These are phyloP conservation scores for Cladophialophora yegresii DNA, from an alignment of 2,329 filamentous ascomycete species.

Conservation along the genomic window DNA sequence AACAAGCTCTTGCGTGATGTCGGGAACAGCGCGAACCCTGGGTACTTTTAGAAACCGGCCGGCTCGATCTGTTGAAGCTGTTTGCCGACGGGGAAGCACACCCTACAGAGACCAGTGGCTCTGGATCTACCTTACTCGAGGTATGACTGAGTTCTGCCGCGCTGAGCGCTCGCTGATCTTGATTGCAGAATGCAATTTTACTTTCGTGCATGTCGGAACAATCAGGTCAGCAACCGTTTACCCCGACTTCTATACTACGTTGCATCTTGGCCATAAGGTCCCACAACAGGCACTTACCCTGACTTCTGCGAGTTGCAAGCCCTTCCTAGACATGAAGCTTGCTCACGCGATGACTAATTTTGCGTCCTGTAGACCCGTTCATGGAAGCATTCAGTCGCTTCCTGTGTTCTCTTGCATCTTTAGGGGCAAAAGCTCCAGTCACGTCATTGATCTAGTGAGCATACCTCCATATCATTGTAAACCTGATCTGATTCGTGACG, in stretches of 20 bases:
- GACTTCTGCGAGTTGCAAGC: not conserved
- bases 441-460: not conserved
- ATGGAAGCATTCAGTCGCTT: not conserved
- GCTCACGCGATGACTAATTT: not conserved
- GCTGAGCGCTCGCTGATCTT: not conserved
- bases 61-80: not conserved
- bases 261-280: not conserved
- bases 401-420: not conserved
- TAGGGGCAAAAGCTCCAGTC: not conserved
- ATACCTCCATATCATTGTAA: not conserved
- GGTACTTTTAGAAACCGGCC: not conserved
- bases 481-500: not conserved
- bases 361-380: not conserved
- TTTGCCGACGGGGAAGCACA: conserved; percentile 6
- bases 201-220: not conserved
- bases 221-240: not conserved
- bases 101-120: not conserved
- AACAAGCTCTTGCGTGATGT: not conserved
- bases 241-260: not conserved
- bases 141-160: not conserved
- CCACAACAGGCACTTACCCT: not conserved
- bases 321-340: not conserved
- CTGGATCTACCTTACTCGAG: not conserved
- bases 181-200: not conserved
- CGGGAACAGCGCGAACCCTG: not conserved